Evolutionary conservation across 2,329 filamentous ascomycete species (phyloP).

Genomic region (Didymella pinodella): DNA sequence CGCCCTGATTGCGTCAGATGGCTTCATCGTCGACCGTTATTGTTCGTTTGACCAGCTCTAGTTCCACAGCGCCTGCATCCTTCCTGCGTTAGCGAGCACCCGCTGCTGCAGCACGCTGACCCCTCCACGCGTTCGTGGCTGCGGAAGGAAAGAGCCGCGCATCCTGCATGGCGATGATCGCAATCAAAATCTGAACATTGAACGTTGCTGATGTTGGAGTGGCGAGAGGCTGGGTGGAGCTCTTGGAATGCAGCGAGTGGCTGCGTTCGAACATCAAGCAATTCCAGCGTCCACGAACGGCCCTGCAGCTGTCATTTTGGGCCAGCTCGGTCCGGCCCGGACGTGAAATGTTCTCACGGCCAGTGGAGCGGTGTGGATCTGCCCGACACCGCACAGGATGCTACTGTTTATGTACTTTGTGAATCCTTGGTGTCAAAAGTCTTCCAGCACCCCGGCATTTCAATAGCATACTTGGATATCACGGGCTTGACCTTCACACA

Average conservation of each 20-base stretch:
- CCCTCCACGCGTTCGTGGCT: constrained; percentile 17
- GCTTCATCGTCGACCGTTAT: constrained; percentile 4
- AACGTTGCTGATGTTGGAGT: not conserved
- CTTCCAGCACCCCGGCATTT: not conserved
- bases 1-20: constrained; percentile 14
- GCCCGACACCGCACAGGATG: constrained; percentile 11
- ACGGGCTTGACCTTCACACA: no score
- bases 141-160: constrained; percentile 7
- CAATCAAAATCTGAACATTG: not conserved
- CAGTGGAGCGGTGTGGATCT: constrained; percentile 9
- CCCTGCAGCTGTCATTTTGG: not conserved
- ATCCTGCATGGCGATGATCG: constrained; percentile 7
- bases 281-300: not conserved
- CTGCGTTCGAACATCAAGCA: constrained; percentile 2
- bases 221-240: not conserved
- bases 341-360: not conserved
- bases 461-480: not conserved
- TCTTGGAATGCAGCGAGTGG: constrained; percentile 1
- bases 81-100: constrained; percentile 7
- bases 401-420: not conserved
- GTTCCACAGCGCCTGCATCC: constrained; percentile 6
- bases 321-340: constrained; percentile 11
- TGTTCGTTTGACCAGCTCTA: constrained; percentile 1
- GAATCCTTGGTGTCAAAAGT: not conserved
- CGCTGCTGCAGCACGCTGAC: constrained; percentile 2